Evolutionary conservation across 2,329 filamentous ascomycete species (phyloP), one percentile per base, ranked within the genome.

Genomic region (Plenodomus lindquistii): DNA sequence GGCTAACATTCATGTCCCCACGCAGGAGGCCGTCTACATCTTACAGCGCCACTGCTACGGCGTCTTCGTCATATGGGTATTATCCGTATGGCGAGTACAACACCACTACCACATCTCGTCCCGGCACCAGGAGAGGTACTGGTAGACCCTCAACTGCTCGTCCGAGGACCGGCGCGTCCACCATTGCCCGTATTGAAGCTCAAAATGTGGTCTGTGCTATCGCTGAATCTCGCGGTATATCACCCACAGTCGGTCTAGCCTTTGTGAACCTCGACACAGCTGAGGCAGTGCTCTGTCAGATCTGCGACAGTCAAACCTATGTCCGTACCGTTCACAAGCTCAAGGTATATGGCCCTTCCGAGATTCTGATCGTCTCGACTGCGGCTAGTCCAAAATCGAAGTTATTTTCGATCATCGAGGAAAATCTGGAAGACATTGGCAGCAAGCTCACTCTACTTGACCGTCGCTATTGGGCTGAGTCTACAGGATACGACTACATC

Each of bases 221-320:
- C 40, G 89, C 85, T 61, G 91, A 97, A 69, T 91, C 89, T 37
- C 87, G 92, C n/a, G 91, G 91, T 4, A 83, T 96, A 4, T 86
- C 89, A 18, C 91, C 91, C 0, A 88, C 86, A 0, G 86, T 97
- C 2, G 92, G 93, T 1, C 78, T 96, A 35, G 89, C 91, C 2
- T 92, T 97, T 65, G 79, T 97, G 65, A 95, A 97, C 64, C 79
- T 95, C 2, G 86, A 89, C 36, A 92, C 89, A 2, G 89, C 88
- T 34, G 91, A 96, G 72, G 89, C 85, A 15, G 84, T 91, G 21
- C 80, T 97, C 34, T 95, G 90, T 65, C 91, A 97, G 65, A 93
- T 97, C 55, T 91, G 88, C 65, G 93, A 97, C 70, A 95, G 87
- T 47, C 91, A 96, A 68, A 95, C 91, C 27, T 97, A 96, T 67